Base-by-base conservation (phyloP, 306 rosid species). In the Calophaca sinica region DNA sequence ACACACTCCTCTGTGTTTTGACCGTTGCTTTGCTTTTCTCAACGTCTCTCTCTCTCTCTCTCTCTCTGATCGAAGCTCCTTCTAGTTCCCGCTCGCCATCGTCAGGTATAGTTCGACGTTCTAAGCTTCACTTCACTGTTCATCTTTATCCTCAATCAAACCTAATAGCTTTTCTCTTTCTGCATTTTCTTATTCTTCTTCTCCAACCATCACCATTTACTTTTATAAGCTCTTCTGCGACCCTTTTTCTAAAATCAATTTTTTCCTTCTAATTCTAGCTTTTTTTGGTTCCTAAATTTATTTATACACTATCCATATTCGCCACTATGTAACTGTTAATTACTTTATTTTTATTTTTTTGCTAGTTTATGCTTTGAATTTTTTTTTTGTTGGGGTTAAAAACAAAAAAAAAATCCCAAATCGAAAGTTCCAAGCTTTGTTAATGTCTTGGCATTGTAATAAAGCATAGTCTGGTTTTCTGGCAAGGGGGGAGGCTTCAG, bases 21-120 rank as follows among this genome's bases (percentile, higher is more conserved):
- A 88, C 96, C 93, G 93, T 90, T 88, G 70, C 89, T 85, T 90
- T 88, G 66, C 89, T 85, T 86, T 84, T 71, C 88, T 71, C 85
- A 86, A 85, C 89, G 87, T 84, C 88, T 90, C 86, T 86, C 84
- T 81, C 36, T 80, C 46, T 58, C 68, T 46, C 78, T 74, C 60
- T 14, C 82, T 51, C 80, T 70, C 80, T 5, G 72, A 75, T 77
- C 93, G 62, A 50, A 84, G 68, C 83, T 85, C 49, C 72, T 15
- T 80, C 78, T 14, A 67, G 54, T 79, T 80, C 83, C 38, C 81
- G 60, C 68, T 70, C 68, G 33, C 89, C 60, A 72, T 61, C 53
- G 8, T 72, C 81, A 78, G 89, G 90, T 84, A 79, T 8, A 80
- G 51, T 62, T 77, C 83, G 62, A 73, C 61, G 6, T 53, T 76